Percentiles rank a stretch among this genome's conserved stretches.
These are phyloP conservation scores for Dipteronia sinensis DNA, from an alignment of 345 rosid species.

Conservation along the genomic window DNA sequence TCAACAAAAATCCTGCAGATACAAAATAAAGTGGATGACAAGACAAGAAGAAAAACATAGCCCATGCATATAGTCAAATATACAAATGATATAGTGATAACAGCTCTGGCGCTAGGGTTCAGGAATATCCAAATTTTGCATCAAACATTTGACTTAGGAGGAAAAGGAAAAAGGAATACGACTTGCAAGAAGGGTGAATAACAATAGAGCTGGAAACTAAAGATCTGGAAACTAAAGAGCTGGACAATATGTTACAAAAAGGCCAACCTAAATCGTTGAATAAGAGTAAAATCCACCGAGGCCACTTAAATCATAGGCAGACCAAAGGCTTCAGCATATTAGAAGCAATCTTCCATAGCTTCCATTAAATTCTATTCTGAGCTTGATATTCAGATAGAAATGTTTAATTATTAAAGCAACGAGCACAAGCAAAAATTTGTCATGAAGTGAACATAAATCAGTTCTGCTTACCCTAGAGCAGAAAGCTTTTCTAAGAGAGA, in stretches of 20 bases:
- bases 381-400: neutral
- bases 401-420: neutral
- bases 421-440: neutral
- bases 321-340: neutral
- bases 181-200: neutral
- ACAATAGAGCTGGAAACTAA: neutral
- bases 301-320: neutral
- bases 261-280: neutral
- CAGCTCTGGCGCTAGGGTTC: neutral
- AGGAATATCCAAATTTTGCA: neutral
- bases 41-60: neutral
- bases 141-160: neutral
- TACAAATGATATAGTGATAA: neutral
- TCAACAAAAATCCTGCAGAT: conserved; percentile 80
- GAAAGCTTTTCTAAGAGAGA: neutral
- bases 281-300: neutral
- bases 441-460: neutral
- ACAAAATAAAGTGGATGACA: conserved; percentile 13
- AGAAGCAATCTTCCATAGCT: neutral
- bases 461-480: neutral
- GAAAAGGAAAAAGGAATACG: neutral
- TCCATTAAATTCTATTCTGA: neutral
- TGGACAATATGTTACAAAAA: neutral
- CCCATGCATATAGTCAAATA: neutral
- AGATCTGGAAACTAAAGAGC: neutral